Evolutionary conservation across 345 rosid genomes (phyloP).

Genomic region (Passiflora organensis): DNA sequence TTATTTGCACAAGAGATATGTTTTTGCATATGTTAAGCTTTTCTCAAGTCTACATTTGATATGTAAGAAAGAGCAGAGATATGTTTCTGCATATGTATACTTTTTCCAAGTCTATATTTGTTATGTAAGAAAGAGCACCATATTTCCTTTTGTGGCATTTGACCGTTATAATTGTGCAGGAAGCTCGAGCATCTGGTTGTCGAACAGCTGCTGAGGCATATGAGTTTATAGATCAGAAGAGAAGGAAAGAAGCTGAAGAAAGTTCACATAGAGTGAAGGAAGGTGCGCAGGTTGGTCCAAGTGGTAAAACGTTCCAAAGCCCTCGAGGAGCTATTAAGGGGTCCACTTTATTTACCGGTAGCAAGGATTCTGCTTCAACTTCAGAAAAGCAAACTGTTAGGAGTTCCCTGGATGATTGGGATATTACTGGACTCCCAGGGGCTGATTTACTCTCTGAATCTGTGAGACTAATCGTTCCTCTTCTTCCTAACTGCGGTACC

Average conservation of each 20-base stretch:
- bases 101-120: not conserved
- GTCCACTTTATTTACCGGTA: slow-evolving; percentile 34
- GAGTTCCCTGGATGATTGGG: slow-evolving; percentile 58
- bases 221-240: slow-evolving; percentile 58
- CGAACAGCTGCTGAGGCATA: slow-evolving; percentile 56
- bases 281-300: slow-evolving; percentile 46
- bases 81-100: too few species aligned
- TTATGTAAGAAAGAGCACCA: not conserved
- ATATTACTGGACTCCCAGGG: slow-evolving; percentile 63
- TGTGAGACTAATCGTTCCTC: slow-evolving; percentile 35
- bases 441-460: slow-evolving; percentile 66
- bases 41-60: too few species aligned
- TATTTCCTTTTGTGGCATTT: not conserved
- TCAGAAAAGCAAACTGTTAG: slow-evolving; percentile 22
- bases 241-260: slow-evolving; percentile 66
- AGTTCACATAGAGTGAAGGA: slow-evolving; percentile 43
- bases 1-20: too few species aligned
- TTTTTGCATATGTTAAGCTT: too few species aligned
- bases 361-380: slow-evolving; percentile 36
- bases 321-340: slow-evolving; percentile 39
- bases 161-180: slow-evolving; percentile 38
- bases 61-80: not conserved
- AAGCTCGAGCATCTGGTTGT: slow-evolving; percentile 81
- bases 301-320: slow-evolving; percentile 50
- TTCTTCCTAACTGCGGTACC: too few species aligned